Percentiles rank a stretch among this genome's conserved stretches.
phyloP scores from a whole-genome alignment of 73 alveolate species.

The Paramecium sexaurelia region DNA sequence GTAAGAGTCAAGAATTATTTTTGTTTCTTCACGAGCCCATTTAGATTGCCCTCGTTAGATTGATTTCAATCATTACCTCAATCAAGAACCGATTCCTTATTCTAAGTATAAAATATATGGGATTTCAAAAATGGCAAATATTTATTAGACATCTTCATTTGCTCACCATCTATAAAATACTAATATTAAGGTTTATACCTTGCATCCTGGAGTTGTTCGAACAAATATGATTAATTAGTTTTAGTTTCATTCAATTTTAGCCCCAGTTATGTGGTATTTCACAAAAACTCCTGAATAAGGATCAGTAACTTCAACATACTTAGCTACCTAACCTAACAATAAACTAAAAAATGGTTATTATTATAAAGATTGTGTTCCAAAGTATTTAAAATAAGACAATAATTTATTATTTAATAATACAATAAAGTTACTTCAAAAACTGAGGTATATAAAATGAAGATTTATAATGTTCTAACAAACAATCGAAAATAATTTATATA shows the following conservation, averaged over 20 bases:
- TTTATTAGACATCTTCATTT: conserved; percentile 65
- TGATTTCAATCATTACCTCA: conserved; percentile 62
- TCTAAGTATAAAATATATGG: background rate
- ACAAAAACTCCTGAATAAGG: conserved; percentile 21
- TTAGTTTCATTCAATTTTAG: background rate
- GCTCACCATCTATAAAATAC: conserved; percentile 61
- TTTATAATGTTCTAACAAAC: background rate
- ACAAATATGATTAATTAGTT: conserved; percentile 55
- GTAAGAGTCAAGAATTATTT: conserved; percentile 71
- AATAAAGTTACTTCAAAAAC: background rate
- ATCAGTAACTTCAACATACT: background rate
- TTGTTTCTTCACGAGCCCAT: conserved; percentile 74
- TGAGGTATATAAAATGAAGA: background rate
- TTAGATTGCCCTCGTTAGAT: background rate
- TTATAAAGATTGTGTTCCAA: background rate
- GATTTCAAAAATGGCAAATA: conserved; percentile 55
- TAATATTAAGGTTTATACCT: conserved; percentile 67
- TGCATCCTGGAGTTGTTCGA: conserved; percentile 76
- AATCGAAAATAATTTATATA: no score
- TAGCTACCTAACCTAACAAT: background rate
- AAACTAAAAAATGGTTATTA: background rate
- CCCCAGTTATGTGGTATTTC: background rate
- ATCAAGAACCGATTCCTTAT: conserved; percentile 59
- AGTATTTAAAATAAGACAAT: background rate
- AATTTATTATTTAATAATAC: background rate